phyloP scores from a whole-genome alignment of 768 basidiomycete genomes.

The Candolleomyces efflorescens region DNA sequence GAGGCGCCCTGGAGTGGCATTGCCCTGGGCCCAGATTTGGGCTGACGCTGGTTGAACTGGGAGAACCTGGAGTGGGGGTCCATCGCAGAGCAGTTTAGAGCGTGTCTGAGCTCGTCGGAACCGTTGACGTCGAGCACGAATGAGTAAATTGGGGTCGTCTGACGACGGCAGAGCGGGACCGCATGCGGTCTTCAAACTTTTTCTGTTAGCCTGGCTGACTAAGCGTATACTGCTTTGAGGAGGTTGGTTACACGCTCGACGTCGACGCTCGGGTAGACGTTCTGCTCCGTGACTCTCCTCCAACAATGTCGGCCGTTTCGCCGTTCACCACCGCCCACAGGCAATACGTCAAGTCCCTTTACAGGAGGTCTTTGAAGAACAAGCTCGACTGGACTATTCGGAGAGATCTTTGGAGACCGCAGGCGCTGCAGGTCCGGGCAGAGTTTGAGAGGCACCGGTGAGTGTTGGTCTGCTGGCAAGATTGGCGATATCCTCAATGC shows the following conservation, averaged over 20 bases:
- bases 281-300: neutral
- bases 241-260: neutral
- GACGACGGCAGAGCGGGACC: conserved; percentile 6
- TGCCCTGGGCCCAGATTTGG: conserved; percentile 59
- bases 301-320: conserved; percentile 45
- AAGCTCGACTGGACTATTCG: conserved; percentile 87
- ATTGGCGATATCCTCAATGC: neutral
- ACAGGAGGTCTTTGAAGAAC: conserved; percentile 83
- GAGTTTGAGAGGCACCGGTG: conserved; percentile 93
- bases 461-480: conserved; percentile 18
- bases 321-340: conserved; percentile 70
- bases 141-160: neutral
- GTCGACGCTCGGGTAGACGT: neutral
- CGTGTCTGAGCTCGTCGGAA: conserved; percentile 6
- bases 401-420: conserved; percentile 80
- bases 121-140: conserved; percentile 3
- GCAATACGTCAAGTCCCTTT: conserved; percentile 87
- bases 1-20: conserved; percentile 21
- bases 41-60: conserved; percentile 71
- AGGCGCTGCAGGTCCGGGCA: conserved; percentile 84
- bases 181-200: conserved; percentile 7
- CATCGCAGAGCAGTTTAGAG: conserved; percentile 49
- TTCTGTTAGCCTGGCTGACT: conserved; percentile 15
- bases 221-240: neutral
- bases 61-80: conserved; percentile 73